Percentiles rank a stretch among this genome's conserved stretches.
phyloP scores from a whole-genome alignment of 345 rosid genomes.

The Brassica cretica region DNA sequence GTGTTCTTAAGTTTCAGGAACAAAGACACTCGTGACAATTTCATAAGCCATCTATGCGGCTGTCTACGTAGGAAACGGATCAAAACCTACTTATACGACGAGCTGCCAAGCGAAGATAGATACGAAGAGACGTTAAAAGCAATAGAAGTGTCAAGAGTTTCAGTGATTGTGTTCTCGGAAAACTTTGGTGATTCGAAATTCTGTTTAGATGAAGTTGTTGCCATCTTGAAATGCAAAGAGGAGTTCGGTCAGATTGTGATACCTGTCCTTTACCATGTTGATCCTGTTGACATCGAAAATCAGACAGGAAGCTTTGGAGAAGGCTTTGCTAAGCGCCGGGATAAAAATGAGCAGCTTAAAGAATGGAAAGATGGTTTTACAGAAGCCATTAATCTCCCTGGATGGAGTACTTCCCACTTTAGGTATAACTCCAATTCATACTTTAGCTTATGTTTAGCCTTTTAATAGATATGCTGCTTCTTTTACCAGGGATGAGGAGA shows the following conservation, averaged over 20 bases:
- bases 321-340: conserved; percentile 18
- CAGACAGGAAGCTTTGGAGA: conserved; percentile 39
- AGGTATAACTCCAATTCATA: conserved; percentile 13
- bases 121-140: conserved; percentile 21
- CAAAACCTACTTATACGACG: conserved; percentile 28
- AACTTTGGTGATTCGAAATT: conserved; percentile 33
- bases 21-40: conserved; percentile 37
- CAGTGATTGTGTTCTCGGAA: conserved; percentile 32
- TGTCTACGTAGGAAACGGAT: conserved; percentile 34
- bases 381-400: conserved; percentile 28
- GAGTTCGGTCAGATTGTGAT: conserved; percentile 33
- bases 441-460: neutral
- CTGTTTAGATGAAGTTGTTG: conserved; percentile 40
- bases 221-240: conserved; percentile 33
- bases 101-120: conserved; percentile 15
- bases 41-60: conserved; percentile 36
- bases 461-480: neutral
- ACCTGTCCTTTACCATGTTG: conserved; percentile 40
- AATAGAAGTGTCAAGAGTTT: conserved; percentile 16
- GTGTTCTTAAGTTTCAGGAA: conserved; percentile 39
- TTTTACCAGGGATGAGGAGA: conserved; percentile 23
- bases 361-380: conserved; percentile 11
- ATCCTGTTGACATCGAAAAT: conserved; percentile 34
- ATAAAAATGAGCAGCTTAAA: conserved; percentile 13
- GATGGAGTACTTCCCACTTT: conserved; percentile 19